Evolutionary conservation across 768 basidiomycete genomes (phyloP).

Genomic region (Gautieria morchelliformis): DNA sequence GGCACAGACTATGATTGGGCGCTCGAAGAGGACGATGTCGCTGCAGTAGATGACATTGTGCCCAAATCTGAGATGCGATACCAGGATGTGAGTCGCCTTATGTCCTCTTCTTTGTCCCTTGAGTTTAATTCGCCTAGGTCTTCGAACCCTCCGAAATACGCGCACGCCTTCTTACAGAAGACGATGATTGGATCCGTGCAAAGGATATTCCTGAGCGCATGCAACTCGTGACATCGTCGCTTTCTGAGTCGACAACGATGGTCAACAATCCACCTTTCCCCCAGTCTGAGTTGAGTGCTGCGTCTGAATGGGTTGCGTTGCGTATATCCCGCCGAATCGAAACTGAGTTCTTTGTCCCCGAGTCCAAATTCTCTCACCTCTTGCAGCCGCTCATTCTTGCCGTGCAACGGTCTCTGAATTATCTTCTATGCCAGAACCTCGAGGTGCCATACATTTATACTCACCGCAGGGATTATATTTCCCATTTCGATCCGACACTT

Average conservation of each 20-base stretch:
- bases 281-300: slow-evolving; percentile 65
- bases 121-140: slow-evolving; percentile 42
- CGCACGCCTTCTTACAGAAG: slow-evolving; percentile 79
- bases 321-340: slow-evolving; percentile 65
- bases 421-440: slow-evolving; percentile 77
- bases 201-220: slow-evolving; percentile 93
- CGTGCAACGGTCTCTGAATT: slow-evolving; percentile 68
- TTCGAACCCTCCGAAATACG: slow-evolving; percentile 97
- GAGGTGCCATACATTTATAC: slow-evolving; percentile 96
- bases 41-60: slow-evolving; percentile 36
- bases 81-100: slow-evolving; percentile 55
- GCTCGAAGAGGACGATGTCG: slow-evolving; percentile 67
- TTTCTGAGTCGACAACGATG: slow-evolving; percentile 57
- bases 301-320: slow-evolving; percentile 82
- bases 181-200: slow-evolving; percentile 85
- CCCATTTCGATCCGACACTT: slow-evolving; percentile 64
- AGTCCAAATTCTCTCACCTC: slow-evolving; percentile 50
- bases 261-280: slow-evolving; percentile 55
- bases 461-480: slow-evolving; percentile 87
- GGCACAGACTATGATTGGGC: slow-evolving; percentile 97
- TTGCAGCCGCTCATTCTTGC: slow-evolving; percentile 65
- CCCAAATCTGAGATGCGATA: slow-evolving; percentile 73
- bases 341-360: slow-evolving; percentile 60
- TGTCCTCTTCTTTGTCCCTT: slow-evolving; percentile 12
- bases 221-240: slow-evolving; percentile 79